These are phyloP conservation scores for Lasiosphaeris hirsuta DNA, from an alignment of 495 filamentous ascomycete species.

Conservation along the genomic window DNA sequence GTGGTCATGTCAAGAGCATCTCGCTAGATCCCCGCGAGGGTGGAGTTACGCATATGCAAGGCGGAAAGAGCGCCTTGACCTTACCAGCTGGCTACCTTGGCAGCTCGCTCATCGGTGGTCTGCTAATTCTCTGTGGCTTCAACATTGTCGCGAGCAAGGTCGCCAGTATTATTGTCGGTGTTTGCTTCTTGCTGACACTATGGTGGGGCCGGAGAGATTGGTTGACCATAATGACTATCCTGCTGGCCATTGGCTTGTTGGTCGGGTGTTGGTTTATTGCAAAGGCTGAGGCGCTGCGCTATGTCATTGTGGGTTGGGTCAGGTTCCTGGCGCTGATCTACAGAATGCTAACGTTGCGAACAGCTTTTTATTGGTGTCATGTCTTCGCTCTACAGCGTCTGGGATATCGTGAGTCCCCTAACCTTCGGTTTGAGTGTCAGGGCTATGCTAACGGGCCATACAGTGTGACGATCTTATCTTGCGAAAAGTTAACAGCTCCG, in stretches of 20 bases:
- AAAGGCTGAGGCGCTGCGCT: constrained; percentile 68
- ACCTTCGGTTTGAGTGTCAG: neutral
- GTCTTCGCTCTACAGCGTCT: constrained; percentile 72
- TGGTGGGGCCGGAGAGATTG: constrained; percentile 80
- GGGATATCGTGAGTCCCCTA: constrained; percentile 67
- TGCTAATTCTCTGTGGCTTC: constrained; percentile 78
- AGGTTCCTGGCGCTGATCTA: neutral
- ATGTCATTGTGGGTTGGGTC: constrained; percentile 49
- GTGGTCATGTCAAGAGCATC: constrained; percentile 68
- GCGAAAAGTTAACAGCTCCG: constrained; percentile 74
- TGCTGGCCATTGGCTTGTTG: constrained; percentile 65
- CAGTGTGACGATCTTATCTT: constrained; percentile 77
- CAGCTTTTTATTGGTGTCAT: constrained; percentile 76
- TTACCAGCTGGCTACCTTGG: constrained; percentile 76
- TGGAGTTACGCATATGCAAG: constrained; percentile 75
- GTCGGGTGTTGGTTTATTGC: constrained; percentile 78
- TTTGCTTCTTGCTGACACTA: constrained; percentile 70
- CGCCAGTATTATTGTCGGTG: constrained; percentile 66
- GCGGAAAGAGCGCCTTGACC: constrained; percentile 69
- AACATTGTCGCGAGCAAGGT: constrained; percentile 76
- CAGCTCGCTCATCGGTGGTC: constrained; percentile 68
- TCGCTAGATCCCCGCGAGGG: constrained; percentile 62
- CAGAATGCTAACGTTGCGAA: neutral
- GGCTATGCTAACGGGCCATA: constrained; percentile 3
- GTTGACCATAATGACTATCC: constrained; percentile 67